Percentiles rank a stretch among this genome's conserved stretches.
phyloP scores from a whole-genome alignment of 768 basidiomycete species.

The Rhodosporidiobolus odoratus region DNA sequence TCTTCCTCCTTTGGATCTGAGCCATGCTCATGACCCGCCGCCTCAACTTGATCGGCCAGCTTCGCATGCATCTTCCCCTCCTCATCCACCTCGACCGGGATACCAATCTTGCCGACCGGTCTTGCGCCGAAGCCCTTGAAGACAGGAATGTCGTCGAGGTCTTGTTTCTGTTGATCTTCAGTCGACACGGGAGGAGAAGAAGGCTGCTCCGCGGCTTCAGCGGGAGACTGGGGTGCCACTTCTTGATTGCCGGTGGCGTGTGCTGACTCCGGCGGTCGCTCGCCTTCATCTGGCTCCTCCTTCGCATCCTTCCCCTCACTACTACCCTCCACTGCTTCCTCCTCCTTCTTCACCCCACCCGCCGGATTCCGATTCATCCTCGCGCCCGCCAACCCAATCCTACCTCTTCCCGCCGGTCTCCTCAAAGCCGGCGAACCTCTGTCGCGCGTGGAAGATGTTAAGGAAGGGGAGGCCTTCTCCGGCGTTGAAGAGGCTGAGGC shows the following conservation, averaged over 20 bases:
- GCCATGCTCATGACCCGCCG: not conserved
- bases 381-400: conserved; percentile 22
- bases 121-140: conserved; percentile 1
- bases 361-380: not conserved
- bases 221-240: not conserved
- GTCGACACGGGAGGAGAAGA: not conserved
- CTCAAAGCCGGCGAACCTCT: not conserved
- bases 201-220: not conserved
- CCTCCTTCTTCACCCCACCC: not conserved
- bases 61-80: not conserved
- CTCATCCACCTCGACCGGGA: not conserved
- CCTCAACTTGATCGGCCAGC: not conserved
- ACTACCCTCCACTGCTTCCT: not conserved
- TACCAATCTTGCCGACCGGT: not conserved
- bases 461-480: not conserved
- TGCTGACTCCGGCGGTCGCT: not conserved
- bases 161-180: not conserved
- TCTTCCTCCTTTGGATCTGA: not conserved
- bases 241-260: not conserved
- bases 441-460: not conserved
- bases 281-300: not conserved
- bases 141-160: not conserved
- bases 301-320: not conserved
- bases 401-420: conserved; percentile 6
- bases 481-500: not conserved